Conservation (phyloP, 108 stramenopile species). For the Seminavis robusta region DNA sequence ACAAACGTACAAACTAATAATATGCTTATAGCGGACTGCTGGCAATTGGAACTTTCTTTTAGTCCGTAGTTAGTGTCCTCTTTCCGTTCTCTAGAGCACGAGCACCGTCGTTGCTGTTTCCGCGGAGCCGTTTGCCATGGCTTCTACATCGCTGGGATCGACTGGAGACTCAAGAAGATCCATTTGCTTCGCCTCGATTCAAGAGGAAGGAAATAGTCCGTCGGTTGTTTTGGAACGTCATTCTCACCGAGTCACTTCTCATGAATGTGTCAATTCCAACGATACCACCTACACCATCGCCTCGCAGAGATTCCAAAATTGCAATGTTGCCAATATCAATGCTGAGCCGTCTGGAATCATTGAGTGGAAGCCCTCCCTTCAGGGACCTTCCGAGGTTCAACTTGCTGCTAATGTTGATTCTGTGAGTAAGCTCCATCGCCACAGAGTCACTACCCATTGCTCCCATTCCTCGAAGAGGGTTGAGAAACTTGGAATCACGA, state of each 20-base stretch:
- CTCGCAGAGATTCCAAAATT: conserved; percentile 46
- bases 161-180: too few species aligned
- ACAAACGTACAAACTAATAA: too few species aligned
- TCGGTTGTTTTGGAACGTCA: neutral
- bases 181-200: too few species aligned
- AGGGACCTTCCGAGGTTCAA: conserved; percentile 35
- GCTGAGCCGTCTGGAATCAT: conserved; percentile 17
- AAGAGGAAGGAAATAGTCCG: neutral
- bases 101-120: too few species aligned
- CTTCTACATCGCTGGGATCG: neutral
- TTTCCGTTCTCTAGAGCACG: too few species aligned
- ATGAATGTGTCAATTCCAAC: conserved; percentile 70
- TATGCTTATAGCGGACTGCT: too few species aligned
- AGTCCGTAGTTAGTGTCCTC: too few species aligned
- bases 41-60: too few species aligned
- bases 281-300: conserved; percentile 65
- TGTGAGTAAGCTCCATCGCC: conserved; percentile 63
- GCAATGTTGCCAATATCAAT: conserved; percentile 77
- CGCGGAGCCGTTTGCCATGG: too few species aligned
- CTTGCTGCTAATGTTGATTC: conserved; percentile 39
- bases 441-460: conserved; percentile 73
- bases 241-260: conserved; percentile 37
- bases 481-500: conserved; percentile 21
- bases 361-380: too few species aligned
- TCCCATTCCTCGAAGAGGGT: conserved; percentile 28